A percentile compares a stretch with the other conserved stretches of the same genome.
Evolutionary conservation across 2,329 filamentous ascomycete species (phyloP).

Genomic region (Capronia americana): DNA sequence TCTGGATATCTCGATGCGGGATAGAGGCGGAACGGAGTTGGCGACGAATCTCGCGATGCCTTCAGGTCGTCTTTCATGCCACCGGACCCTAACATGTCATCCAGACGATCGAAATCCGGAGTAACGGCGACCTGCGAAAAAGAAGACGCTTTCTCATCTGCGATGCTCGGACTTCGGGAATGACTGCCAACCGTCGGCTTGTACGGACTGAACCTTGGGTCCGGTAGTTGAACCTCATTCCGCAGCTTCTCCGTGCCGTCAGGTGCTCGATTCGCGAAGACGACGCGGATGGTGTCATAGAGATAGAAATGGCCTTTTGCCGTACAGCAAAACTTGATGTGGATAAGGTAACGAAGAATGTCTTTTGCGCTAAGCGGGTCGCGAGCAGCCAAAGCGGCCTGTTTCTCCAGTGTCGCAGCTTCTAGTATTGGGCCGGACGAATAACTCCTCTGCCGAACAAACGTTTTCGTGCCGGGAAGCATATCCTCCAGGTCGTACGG

Average conservation of each 20-base stretch:
- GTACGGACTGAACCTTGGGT: constrained; percentile 85
- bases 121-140: constrained; percentile 37
- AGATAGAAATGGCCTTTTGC: constrained; percentile 83
- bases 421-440: constrained; percentile 86
- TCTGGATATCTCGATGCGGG: constrained; percentile 1
- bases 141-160: constrained; percentile 64
- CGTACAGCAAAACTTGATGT: constrained; percentile 90
- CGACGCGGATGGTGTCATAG: constrained; percentile 89
- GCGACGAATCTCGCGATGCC: not conserved
- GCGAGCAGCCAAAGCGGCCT: constrained; percentile 58
- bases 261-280: constrained; percentile 95
- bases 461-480: constrained; percentile 93
- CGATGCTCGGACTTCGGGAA: constrained; percentile 64
- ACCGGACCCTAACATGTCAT: constrained; percentile 10
- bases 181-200: constrained; percentile 65
- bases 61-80: constrained; percentile 3
- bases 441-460: constrained; percentile 92
- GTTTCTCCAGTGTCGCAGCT: constrained; percentile 63
- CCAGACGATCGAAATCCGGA: constrained; percentile 29
- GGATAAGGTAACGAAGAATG: constrained; percentile 85
- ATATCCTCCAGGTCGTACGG: constrained; percentile 93
- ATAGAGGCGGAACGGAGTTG: constrained; percentile 8
- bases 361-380: constrained; percentile 62
- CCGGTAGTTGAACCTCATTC: constrained; percentile 87
- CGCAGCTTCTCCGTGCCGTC: constrained; percentile 91